phyloP scores from a whole-genome alignment of 345 rosid species.

The Trapa bicornis region DNA sequence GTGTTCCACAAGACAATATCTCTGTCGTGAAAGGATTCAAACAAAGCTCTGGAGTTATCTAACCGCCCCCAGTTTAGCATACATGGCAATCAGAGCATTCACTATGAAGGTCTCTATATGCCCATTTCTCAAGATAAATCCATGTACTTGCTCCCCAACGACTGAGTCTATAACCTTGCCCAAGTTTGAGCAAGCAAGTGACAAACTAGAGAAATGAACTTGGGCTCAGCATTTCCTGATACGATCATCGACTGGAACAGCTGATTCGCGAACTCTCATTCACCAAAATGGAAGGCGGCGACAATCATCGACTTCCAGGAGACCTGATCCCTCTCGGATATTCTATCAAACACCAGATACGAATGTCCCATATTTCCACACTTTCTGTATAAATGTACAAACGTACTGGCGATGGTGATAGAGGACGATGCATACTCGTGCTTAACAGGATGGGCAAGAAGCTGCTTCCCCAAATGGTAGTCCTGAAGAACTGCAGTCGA shows the following conservation, averaged over 20 bases:
- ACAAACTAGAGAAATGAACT: constrained; percentile 68
- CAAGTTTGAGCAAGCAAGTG: constrained; percentile 62
- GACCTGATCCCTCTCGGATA: constrained; percentile 59
- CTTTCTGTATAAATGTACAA: constrained; percentile 57
- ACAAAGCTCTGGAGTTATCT: constrained; percentile 27
- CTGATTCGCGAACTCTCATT: constrained; percentile 57
- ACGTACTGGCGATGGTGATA: constrained; percentile 52
- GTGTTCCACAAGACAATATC: constrained; percentile 85
- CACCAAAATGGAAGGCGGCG: constrained; percentile 43
- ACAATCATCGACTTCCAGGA: constrained; percentile 83
- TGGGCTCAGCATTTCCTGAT: constrained; percentile 42
- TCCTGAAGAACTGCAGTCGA: constrained; percentile 46
- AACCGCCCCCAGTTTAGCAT: constrained; percentile 58
- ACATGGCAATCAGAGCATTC: constrained; percentile 78
- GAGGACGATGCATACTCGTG: constrained; percentile 39
- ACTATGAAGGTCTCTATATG: constrained; percentile 43
- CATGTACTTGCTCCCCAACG: constrained; percentile 75
- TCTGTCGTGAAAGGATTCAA: constrained; percentile 40
- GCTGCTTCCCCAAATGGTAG: constrained; percentile 48
- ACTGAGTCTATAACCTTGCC: constrained; percentile 22
- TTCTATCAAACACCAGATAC: constrained; percentile 59
- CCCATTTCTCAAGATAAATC: constrained; percentile 46
- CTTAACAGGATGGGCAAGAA: constrained; percentile 70
- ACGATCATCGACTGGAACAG: constrained; percentile 66
- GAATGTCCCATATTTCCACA: constrained; percentile 46